Evolutionary conservation across 108 stramenopile species (phyloP).

Genomic region (Mayamaea pseudoterrestris): DNA sequence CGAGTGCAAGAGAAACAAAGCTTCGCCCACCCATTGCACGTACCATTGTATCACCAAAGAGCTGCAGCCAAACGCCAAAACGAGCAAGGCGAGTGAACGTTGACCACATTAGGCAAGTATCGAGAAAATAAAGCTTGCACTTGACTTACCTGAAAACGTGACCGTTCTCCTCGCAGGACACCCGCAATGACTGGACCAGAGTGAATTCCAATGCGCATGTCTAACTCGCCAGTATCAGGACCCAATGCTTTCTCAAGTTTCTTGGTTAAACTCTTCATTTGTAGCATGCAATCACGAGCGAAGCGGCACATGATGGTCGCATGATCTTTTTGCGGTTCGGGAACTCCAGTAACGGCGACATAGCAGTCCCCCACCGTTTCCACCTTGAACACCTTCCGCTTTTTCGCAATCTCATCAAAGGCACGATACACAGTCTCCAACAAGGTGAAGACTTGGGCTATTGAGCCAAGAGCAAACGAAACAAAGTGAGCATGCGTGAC

Average conservation of each 20-base stretch:
- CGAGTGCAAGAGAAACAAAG: no score
- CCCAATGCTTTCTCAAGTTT: constrained; percentile 11
- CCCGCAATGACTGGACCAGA: constrained; percentile 44
- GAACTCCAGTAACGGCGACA: constrained; percentile 19
- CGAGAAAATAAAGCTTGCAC: constrained; percentile 1
- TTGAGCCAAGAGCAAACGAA: background rate
- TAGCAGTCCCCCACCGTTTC: constrained; percentile 11
- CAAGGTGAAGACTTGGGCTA: constrained; percentile 2
- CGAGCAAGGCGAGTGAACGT: background rate
- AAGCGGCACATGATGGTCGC: constrained; percentile 27
- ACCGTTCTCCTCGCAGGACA: constrained; percentile 34
- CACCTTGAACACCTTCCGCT: background rate
- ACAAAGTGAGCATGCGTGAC: background rate
- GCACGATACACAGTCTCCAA: constrained; percentile 6
- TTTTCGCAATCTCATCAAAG: constrained; percentile 2
- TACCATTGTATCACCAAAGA: constrained; percentile 45
- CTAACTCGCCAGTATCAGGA: constrained; percentile 17
- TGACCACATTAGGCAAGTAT: background rate
- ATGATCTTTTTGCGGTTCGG: constrained; percentile 23
- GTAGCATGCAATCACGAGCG: constrained; percentile 23
- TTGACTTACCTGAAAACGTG: constrained; percentile 42
- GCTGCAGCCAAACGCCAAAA: no score
- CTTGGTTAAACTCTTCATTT: constrained; percentile 15
- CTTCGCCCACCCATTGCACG: no score
- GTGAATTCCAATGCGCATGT: constrained; percentile 38